Conservation (phyloP, 352 stramenopile species). For the Pythium brassicae region DNA sequence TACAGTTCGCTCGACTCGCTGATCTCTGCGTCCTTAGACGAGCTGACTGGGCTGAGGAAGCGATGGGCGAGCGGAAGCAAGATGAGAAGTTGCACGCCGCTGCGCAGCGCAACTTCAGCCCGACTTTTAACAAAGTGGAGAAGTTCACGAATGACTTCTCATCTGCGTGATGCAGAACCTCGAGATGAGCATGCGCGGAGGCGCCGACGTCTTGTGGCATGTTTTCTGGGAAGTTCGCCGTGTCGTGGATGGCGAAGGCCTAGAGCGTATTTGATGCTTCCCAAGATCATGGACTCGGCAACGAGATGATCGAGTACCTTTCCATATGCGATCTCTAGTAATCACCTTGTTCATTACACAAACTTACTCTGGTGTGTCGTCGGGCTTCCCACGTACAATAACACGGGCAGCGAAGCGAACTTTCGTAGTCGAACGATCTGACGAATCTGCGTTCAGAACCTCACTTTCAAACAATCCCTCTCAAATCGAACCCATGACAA, state of each 20-base stretch:
- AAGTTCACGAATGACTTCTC: slow-evolving; percentile 72
- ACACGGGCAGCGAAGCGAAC: too few species aligned
- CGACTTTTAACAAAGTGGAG: slow-evolving; percentile 55
- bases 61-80: slow-evolving; percentile 53
- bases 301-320: slow-evolving; percentile 62
- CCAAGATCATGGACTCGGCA: slow-evolving; percentile 72
- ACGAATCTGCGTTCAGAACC: too few species aligned
- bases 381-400: too few species aligned
- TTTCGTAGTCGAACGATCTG: too few species aligned
- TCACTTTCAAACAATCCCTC: slow-evolving; percentile 7
- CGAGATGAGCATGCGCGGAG: slow-evolving; percentile 43
- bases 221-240: slow-evolving; percentile 59
- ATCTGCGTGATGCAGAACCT: slow-evolving; percentile 76
- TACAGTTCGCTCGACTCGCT: slow-evolving; percentile 70
- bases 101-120: slow-evolving; percentile 18
- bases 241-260: slow-evolving; percentile 76
- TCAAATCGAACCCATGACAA: too few species aligned
- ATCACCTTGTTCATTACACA: too few species aligned
- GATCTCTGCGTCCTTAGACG: slow-evolving; percentile 50
- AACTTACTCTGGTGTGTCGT: too few species aligned
- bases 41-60: slow-evolving; percentile 38
- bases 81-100: slow-evolving; percentile 10
- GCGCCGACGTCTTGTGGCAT: slow-evolving; percentile 33
- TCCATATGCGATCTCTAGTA: too few species aligned
- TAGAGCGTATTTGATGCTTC: slow-evolving; percentile 69